These are phyloP conservation scores for Picocystis sp. DNA, from an alignment of 163 green algal species.

Conservation along the genomic window DNA sequence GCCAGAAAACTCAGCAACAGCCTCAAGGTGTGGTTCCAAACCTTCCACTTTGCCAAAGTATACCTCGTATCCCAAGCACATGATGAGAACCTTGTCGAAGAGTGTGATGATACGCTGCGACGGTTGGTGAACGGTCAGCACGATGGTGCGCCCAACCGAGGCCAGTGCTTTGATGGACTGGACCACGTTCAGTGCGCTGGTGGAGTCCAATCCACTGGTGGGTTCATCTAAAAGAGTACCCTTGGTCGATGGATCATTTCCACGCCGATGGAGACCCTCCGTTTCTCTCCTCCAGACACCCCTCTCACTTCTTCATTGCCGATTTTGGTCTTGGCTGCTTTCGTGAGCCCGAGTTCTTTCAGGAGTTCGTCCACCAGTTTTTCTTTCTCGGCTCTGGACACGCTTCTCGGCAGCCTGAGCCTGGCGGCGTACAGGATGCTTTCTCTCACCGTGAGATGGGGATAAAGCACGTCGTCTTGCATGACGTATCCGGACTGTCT, in stretches of 20 bases:
- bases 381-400: slow-evolving; percentile 24
- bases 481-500: slow-evolving; percentile 25
- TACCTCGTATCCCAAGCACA: slow-evolving; percentile 7
- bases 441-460: slow-evolving; percentile 70
- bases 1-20: neutral
- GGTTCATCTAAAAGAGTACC: slow-evolving; percentile 67
- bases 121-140: slow-evolving; percentile 19
- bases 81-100: slow-evolving; percentile 13
- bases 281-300: slow-evolving; percentile 51
- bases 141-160: slow-evolving; percentile 6
- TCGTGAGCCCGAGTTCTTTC: slow-evolving; percentile 34
- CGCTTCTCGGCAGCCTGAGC: slow-evolving; percentile 55
- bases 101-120: slow-evolving; percentile 18
- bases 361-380: slow-evolving; percentile 28
- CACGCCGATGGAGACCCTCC: slow-evolving; percentile 45
- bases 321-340: slow-evolving; percentile 39
- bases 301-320: slow-evolving; percentile 39
- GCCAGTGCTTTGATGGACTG: neutral
- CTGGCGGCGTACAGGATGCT: slow-evolving; percentile 75
- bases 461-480: slow-evolving; percentile 67
- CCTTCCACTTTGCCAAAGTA: slow-evolving; percentile 9
- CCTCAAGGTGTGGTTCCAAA: too few species aligned
- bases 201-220: slow-evolving; percentile 28
- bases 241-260: slow-evolving; percentile 45
- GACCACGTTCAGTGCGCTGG: slow-evolving; percentile 10